phyloP scores from a whole-genome alignment of 352 stramenopile species.

The Globisporangium splendens region DNA sequence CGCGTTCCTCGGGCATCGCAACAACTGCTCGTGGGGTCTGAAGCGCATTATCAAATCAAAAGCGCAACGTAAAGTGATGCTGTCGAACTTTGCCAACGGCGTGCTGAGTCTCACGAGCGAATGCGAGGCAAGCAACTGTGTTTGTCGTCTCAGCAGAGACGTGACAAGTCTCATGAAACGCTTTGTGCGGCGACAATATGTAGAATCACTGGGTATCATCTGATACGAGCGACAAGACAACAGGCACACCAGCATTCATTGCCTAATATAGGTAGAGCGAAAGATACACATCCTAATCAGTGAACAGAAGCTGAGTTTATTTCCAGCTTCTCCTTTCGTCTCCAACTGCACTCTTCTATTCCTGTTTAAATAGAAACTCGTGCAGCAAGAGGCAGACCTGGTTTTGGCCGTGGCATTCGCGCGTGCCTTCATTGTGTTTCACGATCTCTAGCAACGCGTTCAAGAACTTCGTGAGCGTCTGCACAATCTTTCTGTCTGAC shows the following conservation, averaged over 20 bases:
- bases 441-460: background rate
- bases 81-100: conserved; percentile 14
- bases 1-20: conserved; percentile 5
- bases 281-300: background rate
- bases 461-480: background rate
- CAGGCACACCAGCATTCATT: too few relatives aligned
- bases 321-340: too few relatives aligned
- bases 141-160: conserved; percentile 2
- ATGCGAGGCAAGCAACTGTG: conserved; percentile 4
- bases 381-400: background rate
- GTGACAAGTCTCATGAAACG: conserved; percentile 9
- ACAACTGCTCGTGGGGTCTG: conserved; percentile 10
- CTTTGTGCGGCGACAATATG: conserved; percentile 5
- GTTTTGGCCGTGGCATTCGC: background rate
- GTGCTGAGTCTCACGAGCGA: conserved; percentile 13
- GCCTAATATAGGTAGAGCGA: too few relatives aligned
- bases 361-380: background rate
- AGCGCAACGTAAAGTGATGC: conserved; percentile 3
- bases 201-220: conserved; percentile 13
- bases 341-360: too few relatives aligned
- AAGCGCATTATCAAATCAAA: conserved; percentile 6
- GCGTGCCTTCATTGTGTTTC: background rate
- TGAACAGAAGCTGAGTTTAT: background rate
- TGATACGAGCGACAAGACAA: background rate
- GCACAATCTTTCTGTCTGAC: background rate